Conservation (phyloP, 345 rosid species). For the Hirschfeldia incana region DNA sequence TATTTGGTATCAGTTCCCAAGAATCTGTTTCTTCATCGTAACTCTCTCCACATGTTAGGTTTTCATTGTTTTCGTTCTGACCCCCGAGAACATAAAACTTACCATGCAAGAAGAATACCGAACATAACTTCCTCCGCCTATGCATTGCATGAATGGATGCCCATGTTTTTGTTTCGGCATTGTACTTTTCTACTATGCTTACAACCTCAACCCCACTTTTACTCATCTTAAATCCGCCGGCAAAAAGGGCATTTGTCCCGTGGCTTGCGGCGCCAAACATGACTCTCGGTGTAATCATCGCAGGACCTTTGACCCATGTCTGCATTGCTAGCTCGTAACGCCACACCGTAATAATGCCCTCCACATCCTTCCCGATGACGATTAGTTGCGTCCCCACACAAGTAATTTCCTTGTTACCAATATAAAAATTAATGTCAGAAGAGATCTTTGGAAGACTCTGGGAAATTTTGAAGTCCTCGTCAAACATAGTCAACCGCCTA, state of each 20-base stretch:
- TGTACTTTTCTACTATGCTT: conserved; percentile 58
- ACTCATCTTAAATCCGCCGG: conserved; percentile 50
- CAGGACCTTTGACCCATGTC: conserved; percentile 37
- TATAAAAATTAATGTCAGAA: conserved; percentile 34
- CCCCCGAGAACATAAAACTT: conserved; percentile 74
- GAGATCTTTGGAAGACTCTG: conserved; percentile 60
- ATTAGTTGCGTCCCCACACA: conserved; percentile 7
- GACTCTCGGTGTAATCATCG: conserved; percentile 44
- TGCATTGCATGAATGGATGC: conserved; percentile 51
- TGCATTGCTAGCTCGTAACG: conserved; percentile 48
- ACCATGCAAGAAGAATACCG: conserved; percentile 59
- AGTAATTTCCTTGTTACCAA: not conserved
- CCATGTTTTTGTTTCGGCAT: conserved; percentile 62
- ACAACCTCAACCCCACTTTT: conserved; percentile 45
- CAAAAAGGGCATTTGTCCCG: conserved; percentile 55
- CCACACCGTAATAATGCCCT: conserved; percentile 53
- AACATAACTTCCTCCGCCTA: conserved; percentile 48
- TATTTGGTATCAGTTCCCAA: conserved; percentile 55
- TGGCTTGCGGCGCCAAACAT: conserved; percentile 66
- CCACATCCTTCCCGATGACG: conserved; percentile 51
- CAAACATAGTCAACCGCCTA: conserved; percentile 36
- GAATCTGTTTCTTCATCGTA: conserved; percentile 39
- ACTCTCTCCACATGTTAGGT: conserved; percentile 36
- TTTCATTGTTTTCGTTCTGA: conserved; percentile 40
- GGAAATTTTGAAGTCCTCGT: conserved; percentile 41